These are phyloP conservation scores for Nicotiana knightiana DNA, from an alignment of 257 asterid species.

Conservation along the genomic window DNA sequence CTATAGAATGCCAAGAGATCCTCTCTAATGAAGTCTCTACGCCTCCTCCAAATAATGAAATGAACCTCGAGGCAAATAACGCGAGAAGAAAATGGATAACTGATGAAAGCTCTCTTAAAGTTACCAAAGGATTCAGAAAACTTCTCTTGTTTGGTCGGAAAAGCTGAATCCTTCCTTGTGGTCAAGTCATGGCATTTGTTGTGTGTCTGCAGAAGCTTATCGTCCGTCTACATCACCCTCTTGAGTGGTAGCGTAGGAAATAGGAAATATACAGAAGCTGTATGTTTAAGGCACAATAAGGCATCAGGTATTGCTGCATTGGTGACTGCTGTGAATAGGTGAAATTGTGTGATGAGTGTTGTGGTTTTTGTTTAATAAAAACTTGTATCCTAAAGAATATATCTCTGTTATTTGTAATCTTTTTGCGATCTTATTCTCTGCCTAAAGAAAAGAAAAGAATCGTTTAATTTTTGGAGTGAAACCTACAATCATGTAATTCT, in stretches of 20 bases:
- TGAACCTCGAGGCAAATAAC: constrained; percentile 27
- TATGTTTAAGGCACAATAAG: constrained; percentile 11
- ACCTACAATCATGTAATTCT: background rate
- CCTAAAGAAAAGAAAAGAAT: background rate
- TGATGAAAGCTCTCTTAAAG: constrained; percentile 51
- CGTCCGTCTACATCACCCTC: background rate
- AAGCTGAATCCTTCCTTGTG: constrained; percentile 24
- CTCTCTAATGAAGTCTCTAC: constrained; percentile 33
- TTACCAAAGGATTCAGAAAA: constrained; percentile 63
- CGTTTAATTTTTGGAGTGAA: background rate
- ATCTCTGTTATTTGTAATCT: background rate
- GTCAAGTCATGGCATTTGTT: background rate
- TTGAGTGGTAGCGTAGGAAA: background rate
- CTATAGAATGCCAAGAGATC: constrained; percentile 31
- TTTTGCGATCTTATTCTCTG: background rate
- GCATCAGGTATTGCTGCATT: constrained; percentile 17
- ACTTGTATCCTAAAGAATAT: background rate
- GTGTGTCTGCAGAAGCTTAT: background rate
- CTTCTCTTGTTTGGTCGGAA: constrained; percentile 65
- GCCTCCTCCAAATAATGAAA: constrained; percentile 40
- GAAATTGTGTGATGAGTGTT: constrained; percentile 8
- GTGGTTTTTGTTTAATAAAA: background rate
- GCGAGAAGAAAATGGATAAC: constrained; percentile 64
- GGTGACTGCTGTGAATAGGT: background rate
- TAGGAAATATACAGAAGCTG: background rate